These are phyloP conservation scores for Rhizoclosmatium globosum DNA, from an alignment of 192 early-diverging fungal species.

Conservation along the genomic window DNA sequence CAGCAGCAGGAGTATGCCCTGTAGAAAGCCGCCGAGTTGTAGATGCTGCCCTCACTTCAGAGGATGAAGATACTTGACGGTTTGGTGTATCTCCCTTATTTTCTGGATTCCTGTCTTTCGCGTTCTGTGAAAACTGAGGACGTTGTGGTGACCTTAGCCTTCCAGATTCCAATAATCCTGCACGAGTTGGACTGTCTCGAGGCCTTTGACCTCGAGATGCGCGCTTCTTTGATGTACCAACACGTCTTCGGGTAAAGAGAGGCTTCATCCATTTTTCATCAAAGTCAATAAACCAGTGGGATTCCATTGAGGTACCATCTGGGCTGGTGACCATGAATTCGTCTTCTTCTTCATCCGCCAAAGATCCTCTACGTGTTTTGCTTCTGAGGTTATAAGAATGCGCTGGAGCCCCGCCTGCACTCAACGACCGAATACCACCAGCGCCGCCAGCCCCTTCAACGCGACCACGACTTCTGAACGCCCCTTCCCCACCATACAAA, in stretches of 20 bases:
- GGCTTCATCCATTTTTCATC: constrained; percentile 83
- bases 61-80: too few relatives aligned
- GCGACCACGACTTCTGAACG: neutral
- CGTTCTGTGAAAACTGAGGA: too few relatives aligned
- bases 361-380: neutral
- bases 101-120: too few relatives aligned
- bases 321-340: neutral
- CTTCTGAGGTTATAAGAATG: neutral
- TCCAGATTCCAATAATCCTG: too few relatives aligned
- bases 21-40: too few relatives aligned
- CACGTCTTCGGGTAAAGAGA: constrained; percentile 63
- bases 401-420: neutral
- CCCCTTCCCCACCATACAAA: constrained; percentile 26
- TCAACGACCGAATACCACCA: constrained; percentile 9
- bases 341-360: neutral
- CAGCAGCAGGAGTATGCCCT: too few relatives aligned
- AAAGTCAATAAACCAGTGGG: constrained; percentile 88
- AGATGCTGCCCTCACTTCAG: too few relatives aligned
- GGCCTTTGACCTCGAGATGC: too few relatives aligned
- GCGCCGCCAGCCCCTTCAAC: neutral
- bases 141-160: too few relatives aligned
- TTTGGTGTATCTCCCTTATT: too few relatives aligned
- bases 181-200: too few relatives aligned
- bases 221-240: neutral
- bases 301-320: constrained; percentile 37